Conservation (phyloP, 805 yeast genomes). For the Groenewaldozyma tartarivorans region DNA sequence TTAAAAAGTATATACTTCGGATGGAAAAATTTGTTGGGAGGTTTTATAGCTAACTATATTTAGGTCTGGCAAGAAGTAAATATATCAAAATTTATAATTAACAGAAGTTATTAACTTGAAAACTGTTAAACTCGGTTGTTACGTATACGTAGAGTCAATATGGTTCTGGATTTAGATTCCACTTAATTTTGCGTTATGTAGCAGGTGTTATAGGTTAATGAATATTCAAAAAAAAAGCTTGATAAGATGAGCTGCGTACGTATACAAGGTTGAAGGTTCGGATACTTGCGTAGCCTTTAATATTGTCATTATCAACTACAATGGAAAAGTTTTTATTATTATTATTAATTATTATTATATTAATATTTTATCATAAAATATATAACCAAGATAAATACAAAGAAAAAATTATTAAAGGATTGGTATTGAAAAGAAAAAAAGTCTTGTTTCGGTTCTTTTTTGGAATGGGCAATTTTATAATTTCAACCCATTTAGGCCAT, state of each 20-base stretch:
- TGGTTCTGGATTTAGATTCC: not conserved
- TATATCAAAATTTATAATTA: not conserved
- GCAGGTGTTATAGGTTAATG: not conserved
- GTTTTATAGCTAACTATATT: conserved; percentile 1
- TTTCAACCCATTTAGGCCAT: not conserved
- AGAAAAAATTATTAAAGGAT: not conserved
- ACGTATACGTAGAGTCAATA: not conserved
- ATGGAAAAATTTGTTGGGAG: not conserved
- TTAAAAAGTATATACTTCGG: conserved; percentile 56
- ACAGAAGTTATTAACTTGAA: not conserved
- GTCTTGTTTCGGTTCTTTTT: not conserved
- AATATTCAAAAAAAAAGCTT: not conserved
- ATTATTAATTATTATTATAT: too few species aligned
- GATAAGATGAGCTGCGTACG: not conserved
- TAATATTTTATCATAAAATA: too few species aligned
- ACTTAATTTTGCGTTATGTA: not conserved
- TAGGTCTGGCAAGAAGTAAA: conserved; percentile 17
- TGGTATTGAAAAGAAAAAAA: not conserved
- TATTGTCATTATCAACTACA: too few species aligned
- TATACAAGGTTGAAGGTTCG: not conserved
- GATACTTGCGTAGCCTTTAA: too few species aligned
- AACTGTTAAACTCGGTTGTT: not conserved
- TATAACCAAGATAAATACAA: too few species aligned
- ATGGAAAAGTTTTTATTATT: too few species aligned
- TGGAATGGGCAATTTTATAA: not conserved